phyloP scores from a whole-genome alignment of 441 rosid genomes.

The Populus hybrid region DNA sequence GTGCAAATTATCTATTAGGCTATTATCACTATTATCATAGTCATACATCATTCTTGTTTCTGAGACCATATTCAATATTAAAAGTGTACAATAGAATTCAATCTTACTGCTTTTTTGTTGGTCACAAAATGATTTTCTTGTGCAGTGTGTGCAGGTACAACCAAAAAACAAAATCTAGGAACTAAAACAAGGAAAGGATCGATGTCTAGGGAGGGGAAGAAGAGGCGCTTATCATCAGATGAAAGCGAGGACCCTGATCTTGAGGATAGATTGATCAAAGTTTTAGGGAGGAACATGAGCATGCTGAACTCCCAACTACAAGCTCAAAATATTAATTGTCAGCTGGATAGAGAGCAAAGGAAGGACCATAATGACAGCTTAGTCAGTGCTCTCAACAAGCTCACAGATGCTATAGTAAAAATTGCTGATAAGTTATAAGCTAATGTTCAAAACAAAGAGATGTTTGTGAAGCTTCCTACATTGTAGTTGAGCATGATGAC shows the following conservation, averaged over 20 bases:
- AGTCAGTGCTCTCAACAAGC: conserved; percentile 58
- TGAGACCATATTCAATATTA: not conserved
- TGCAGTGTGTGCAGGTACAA: conserved; percentile 18
- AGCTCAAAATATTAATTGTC: conserved; percentile 59
- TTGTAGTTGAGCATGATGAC: not conserved
- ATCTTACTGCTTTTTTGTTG: not conserved
- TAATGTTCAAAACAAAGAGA: not conserved
- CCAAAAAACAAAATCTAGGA: conserved; percentile 39
- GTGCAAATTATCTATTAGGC: not conserved
- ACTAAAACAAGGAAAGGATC: conserved; percentile 42
- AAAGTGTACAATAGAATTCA: not conserved
- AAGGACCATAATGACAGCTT: conserved; percentile 52
- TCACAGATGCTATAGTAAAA: conserved; percentile 62
- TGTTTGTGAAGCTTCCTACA: not conserved
- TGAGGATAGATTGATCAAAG: conserved; percentile 42
- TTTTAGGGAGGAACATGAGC: conserved; percentile 61
- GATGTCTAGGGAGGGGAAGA: conserved; percentile 52
- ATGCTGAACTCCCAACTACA: conserved; percentile 65
- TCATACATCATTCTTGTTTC: not conserved
- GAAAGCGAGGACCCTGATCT: conserved; percentile 30
- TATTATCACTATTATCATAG: too few relatives aligned
- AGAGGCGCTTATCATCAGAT: conserved; percentile 38
- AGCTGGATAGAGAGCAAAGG: conserved; percentile 64
- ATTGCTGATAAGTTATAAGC: conserved; percentile 74
- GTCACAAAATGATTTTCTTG: not conserved